Evolutionary conservation across 768 basidiomycete genomes (phyloP).

Genomic region (Pisolithus orientalis): DNA sequence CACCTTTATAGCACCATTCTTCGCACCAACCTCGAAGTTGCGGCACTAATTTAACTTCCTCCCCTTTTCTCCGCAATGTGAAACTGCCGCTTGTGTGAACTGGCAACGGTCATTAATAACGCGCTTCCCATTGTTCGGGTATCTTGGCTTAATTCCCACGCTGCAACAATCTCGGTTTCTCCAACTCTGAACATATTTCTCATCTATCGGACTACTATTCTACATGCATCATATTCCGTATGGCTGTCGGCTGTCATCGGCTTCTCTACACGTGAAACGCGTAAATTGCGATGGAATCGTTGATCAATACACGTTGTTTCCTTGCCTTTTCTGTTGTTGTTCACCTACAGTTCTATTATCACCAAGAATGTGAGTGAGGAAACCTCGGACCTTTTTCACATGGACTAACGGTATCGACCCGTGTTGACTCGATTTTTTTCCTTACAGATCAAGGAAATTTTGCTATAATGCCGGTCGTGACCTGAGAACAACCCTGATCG

Average conservation of each 20-base stretch:
- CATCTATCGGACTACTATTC: background rate
- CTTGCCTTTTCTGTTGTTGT: background rate
- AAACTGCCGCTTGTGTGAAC: background rate
- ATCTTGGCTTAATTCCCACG: background rate
- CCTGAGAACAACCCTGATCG: background rate
- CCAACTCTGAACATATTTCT: background rate
- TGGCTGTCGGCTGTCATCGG: background rate
- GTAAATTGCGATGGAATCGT: slow-evolving; percentile 21
- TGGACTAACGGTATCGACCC: background rate
- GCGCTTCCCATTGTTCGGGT: slow-evolving; percentile 2
- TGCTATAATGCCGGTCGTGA: slow-evolving; percentile 33
- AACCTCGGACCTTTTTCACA: slow-evolving; percentile 1
- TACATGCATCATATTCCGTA: background rate
- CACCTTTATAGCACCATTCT: slow-evolving; percentile 12
- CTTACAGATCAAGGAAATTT: slow-evolving; percentile 43
- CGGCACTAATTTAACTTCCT: slow-evolving; percentile 13
- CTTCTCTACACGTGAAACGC: slow-evolving; percentile 21
- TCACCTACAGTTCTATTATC: slow-evolving; percentile 47
- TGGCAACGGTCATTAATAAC: slow-evolving; percentile 1
- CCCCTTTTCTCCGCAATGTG: background rate
- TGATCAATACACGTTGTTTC: slow-evolving; percentile 8
- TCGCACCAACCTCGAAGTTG: slow-evolving; percentile 13
- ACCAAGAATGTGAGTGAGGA: slow-evolving; percentile 59
- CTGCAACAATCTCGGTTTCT: background rate
- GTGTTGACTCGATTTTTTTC: background rate